Percentiles rank a stretch among this genome's conserved stretches.
These are phyloP conservation scores for Spathaspora girioi DNA, from an alignment of 805 yeast genomes.

Conservation along the genomic window DNA sequence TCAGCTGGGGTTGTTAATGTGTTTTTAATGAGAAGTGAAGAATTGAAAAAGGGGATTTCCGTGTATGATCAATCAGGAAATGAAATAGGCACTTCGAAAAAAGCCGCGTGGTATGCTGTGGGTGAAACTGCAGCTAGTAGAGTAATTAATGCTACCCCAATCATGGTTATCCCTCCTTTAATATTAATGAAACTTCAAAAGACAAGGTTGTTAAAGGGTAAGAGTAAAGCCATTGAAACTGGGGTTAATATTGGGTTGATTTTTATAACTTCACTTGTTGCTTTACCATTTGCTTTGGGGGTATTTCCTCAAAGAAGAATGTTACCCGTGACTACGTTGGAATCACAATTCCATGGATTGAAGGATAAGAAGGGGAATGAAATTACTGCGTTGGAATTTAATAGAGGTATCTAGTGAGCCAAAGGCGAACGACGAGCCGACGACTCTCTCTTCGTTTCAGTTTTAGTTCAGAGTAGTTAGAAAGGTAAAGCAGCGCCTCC, in stretches of 20 bases:
- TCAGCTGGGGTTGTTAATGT: conserved; percentile 96
- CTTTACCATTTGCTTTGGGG: conserved; percentile 91
- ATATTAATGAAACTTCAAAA: conserved; percentile 74
- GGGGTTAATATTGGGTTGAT: conserved; percentile 81
- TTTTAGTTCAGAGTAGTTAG: background rate
- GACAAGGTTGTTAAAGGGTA: conserved; percentile 58
- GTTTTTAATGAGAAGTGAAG: conserved; percentile 95
- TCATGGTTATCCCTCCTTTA: conserved; percentile 95
- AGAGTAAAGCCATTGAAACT: conserved; percentile 61
- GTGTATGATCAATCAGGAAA: conserved; percentile 64
- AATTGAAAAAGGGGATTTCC: conserved; percentile 77
- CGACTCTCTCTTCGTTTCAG: background rate
- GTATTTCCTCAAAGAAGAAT: conserved; percentile 88
- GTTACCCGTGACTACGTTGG: conserved; percentile 58
- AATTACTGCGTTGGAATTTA: conserved; percentile 69
- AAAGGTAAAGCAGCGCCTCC: no score
- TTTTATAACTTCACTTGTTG: conserved; percentile 79
- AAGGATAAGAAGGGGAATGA: conserved; percentile 59
- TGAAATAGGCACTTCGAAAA: conserved; percentile 65
- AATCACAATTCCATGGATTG: conserved; percentile 56
- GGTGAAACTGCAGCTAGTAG: conserved; percentile 96
- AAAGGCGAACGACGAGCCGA: background rate
- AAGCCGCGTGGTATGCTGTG: conserved; percentile 89
- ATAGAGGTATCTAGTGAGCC: conserved; percentile 68
- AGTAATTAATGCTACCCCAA: conserved; percentile 93